Evolutionary conservation across 768 basidiomycete genomes (phyloP).

Genomic region (Terana coerulea): DNA sequence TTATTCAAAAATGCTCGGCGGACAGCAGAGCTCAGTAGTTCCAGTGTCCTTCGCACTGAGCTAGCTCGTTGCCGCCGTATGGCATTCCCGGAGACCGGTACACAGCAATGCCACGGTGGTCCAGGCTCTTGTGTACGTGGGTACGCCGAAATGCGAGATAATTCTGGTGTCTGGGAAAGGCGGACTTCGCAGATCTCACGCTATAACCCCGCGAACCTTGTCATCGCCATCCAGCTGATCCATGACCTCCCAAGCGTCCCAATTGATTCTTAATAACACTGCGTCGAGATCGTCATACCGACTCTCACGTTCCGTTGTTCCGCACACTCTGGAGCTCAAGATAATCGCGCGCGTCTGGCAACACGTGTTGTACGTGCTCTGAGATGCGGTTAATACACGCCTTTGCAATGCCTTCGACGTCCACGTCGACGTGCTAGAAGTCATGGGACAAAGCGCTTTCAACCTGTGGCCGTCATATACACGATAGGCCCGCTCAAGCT

Average conservation of each 20-base stretch:
- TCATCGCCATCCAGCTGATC: background rate
- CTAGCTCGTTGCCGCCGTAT: no score
- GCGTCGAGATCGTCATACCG: constrained; percentile 1
- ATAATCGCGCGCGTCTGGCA: constrained; percentile 9
- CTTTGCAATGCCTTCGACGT: constrained; percentile 12
- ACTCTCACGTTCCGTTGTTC: background rate
- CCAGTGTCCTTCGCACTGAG: no score
- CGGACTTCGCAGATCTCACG: background rate
- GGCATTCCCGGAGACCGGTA: no score
- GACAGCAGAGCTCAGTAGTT: no score
- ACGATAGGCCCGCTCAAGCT: constrained; percentile 12
- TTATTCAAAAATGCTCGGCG: no score
- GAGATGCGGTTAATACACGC: constrained; percentile 9
- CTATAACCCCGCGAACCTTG: background rate
- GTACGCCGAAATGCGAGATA: no score
- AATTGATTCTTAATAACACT: background rate
- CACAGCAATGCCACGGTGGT: no score
- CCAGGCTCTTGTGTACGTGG: no score
- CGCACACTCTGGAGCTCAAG: background rate
- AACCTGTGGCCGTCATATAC: constrained; percentile 6
- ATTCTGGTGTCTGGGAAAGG: background rate
- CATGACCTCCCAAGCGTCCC: background rate
- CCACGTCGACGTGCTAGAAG: constrained; percentile 4
- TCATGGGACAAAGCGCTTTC: constrained; percentile 7
- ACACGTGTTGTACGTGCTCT: constrained; percentile 11